Conservation (phyloP, 352 stramenopile species). For the Blastocystis sp. region DNA sequence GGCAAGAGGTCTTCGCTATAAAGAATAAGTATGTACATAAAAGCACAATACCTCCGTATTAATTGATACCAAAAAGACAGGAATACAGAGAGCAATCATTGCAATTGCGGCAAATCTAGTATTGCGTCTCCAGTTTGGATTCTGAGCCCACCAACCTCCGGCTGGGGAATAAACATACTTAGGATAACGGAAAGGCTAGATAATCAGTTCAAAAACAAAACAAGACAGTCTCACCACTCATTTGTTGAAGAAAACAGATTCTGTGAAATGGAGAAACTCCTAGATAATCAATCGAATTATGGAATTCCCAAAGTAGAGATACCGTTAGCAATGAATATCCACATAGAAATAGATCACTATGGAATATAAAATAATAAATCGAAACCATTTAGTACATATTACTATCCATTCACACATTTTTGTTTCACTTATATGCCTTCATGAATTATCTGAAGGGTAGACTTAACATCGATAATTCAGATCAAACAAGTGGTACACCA, state of each 20-base stretch:
- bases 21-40: not conserved
- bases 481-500: not conserved
- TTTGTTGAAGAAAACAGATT: constrained; percentile 23
- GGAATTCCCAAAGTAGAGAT: not conserved
- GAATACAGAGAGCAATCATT: constrained; percentile 29
- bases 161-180: constrained; percentile 58
- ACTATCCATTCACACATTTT: not conserved
- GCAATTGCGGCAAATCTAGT: constrained; percentile 32
- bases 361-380: not conserved
- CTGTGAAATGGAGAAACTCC: not conserved
- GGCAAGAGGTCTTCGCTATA: constrained; percentile 55
- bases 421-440: not conserved
- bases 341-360: not conserved
- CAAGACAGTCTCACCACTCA: constrained; percentile 60
- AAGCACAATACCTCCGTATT: constrained; percentile 23
- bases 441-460: not conserved
- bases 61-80: constrained; percentile 21
- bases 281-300: not conserved
- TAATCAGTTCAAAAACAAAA: not conserved
- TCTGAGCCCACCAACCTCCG: constrained; percentile 60
- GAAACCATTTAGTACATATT: not conserved
- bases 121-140: constrained; percentile 56
- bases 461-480: not conserved
- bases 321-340: not conserved
- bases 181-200: constrained; percentile 59